These are phyloP conservation scores for Penicillium corylophilum DNA, from an alignment of 2,329 filamentous ascomycete genomes.

Conservation along the genomic window DNA sequence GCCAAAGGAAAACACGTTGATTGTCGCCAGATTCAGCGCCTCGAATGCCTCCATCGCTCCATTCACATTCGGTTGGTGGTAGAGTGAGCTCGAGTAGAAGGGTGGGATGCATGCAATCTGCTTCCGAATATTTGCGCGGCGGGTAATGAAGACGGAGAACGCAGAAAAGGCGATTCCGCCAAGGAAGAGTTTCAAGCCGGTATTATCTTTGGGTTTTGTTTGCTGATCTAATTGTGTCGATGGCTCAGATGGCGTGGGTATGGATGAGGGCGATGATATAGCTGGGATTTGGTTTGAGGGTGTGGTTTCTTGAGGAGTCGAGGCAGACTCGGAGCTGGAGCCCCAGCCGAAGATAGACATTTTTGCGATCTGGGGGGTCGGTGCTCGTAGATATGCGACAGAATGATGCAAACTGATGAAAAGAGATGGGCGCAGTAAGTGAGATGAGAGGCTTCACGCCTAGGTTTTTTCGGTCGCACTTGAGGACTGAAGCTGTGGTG, in stretches of 20 bases:
- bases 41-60: constrained; percentile 73
- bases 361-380: neutral
- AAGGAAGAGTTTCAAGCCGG: constrained; percentile 59
- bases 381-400: neutral
- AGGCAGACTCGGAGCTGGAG: constrained; percentile 15
- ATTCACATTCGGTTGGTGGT: constrained; percentile 51
- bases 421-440: too few relatives aligned
- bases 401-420: neutral
- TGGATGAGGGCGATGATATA: constrained; percentile 1
- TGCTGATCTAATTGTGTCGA: constrained; percentile 12
- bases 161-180: constrained; percentile 74
- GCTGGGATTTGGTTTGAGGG: neutral
- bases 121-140: constrained; percentile 67
- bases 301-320: constrained; percentile 6
- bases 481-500: neutral
- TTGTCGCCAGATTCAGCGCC: constrained; percentile 79
- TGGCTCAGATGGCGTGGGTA: constrained; percentile 8
- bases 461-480: neutral
- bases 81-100: constrained; percentile 62
- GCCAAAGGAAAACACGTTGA: constrained; percentile 75
- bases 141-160: constrained; percentile 68
- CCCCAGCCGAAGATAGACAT: constrained; percentile 28
- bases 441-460: neutral
- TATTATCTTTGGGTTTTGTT: constrained; percentile 16
- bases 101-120: constrained; percentile 62